Evolutionary conservation across 2,329 filamentous ascomycete species (phyloP).

Genomic region (Blastomyces parvus): DNA sequence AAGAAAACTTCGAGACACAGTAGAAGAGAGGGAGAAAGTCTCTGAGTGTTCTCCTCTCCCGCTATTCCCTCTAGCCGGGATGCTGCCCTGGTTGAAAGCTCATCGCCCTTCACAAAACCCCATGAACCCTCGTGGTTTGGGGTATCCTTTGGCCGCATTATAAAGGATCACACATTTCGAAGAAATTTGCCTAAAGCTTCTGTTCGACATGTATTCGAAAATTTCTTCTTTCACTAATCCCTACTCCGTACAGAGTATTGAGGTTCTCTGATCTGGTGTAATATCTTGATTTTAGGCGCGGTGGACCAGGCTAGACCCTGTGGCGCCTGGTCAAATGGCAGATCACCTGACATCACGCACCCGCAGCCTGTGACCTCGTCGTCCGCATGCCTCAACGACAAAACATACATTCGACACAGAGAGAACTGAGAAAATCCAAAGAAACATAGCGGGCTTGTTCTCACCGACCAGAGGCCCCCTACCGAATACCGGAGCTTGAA

Average conservation of each 20-base stretch:
- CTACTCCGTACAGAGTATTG: too few species aligned
- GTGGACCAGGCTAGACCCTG: neutral
- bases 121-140: neutral
- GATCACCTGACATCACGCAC: constrained; percentile 2
- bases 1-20: neutral
- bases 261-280: too few species aligned
- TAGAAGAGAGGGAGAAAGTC: neutral
- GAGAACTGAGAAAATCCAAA: neutral
- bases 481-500: neutral
- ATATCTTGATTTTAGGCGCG: too few species aligned
- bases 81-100: too few species aligned
- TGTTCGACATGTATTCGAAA: too few species aligned
- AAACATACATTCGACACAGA: neutral
- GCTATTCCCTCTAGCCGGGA: too few species aligned
- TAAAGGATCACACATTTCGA: too few species aligned
- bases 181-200: too few species aligned
- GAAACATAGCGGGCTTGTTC: neutral
- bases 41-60: too few species aligned
- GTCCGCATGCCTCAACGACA: neutral
- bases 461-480: neutral
- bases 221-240: too few species aligned
- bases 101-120: too few species aligned
- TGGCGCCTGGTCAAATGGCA: neutral
- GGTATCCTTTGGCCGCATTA: neutral
- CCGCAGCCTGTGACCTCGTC: neutral